Conservation (phyloP, 2,329 filamentous ascomycete species). For the Sordariomycetes sp. region DNA sequence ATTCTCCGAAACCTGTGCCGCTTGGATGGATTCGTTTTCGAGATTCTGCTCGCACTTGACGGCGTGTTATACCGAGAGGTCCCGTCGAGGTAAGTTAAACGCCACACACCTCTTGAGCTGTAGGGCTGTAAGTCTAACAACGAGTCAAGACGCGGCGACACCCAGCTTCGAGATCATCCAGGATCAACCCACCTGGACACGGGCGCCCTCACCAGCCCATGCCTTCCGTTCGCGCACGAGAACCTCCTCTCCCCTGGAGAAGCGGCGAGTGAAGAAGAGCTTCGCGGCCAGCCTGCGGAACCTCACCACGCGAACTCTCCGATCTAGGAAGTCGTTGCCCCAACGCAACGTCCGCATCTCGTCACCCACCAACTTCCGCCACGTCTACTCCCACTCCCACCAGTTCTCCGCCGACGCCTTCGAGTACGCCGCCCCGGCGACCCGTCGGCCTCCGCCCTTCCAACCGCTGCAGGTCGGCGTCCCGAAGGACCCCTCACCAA, state of each 20-base stretch:
- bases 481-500: constrained; percentile 37
- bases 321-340: neutral
- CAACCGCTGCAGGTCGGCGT: constrained; percentile 48
- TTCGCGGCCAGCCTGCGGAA: constrained; percentile 1
- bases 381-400: constrained; percentile 39
- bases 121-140: neutral
- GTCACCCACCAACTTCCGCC: constrained; percentile 47
- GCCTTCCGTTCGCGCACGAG: neutral
- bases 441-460: constrained; percentile 24
- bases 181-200: neutral
- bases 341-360: constrained; percentile 41
- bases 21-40: constrained; percentile 1
- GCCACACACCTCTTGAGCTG: neutral
- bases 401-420: constrained; percentile 17
- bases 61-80: constrained; percentile 2
- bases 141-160: neutral
- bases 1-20: neutral
- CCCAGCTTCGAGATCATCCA: neutral
- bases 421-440: constrained; percentile 16
- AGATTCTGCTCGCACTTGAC: constrained; percentile 3
- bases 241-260: neutral
- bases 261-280: neutral
- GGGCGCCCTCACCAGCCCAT: neutral
- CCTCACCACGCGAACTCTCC: neutral
- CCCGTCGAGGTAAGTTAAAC: neutral